These are phyloP conservation scores for Alternaria metachromatica DNA, from an alignment of 2,329 filamentous ascomycete genomes.

Conservation along the genomic window DNA sequence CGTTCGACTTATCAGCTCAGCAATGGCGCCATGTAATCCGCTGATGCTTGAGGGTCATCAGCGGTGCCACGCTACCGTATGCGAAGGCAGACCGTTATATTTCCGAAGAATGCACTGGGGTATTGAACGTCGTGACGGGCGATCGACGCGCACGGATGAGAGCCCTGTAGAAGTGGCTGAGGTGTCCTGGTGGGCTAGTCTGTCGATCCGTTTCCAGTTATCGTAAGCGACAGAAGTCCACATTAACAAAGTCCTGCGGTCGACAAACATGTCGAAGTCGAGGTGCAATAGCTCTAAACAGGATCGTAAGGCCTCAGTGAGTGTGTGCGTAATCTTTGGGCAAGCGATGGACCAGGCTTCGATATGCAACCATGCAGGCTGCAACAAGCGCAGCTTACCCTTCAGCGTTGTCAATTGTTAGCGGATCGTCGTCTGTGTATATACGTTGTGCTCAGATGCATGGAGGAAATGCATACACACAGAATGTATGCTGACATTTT, in stretches of 20 bases:
- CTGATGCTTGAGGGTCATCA: neutral
- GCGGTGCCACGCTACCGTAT: neutral
- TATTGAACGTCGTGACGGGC: neutral
- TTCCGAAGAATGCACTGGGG: neutral
- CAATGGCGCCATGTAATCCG: neutral
- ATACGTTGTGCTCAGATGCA: neutral
- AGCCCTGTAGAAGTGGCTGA: neutral
- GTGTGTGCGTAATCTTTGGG: neutral
- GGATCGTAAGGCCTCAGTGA: neutral
- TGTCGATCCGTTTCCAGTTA: neutral
- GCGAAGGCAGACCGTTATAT: neutral
- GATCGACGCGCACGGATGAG: too few species aligned
- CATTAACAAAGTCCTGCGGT: neutral
- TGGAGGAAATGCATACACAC: neutral
- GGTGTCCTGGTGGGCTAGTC: neutral
- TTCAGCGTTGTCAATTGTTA: neutral
- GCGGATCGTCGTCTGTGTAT: neutral
- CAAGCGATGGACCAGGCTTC: neutral
- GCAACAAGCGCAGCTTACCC: neutral
- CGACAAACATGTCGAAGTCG: neutral
- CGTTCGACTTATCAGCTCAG: conserved; percentile 1
- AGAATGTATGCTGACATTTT: neutral
- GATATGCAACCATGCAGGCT: neutral
- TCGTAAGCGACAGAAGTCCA: neutral
- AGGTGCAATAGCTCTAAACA: neutral